phyloP scores from a whole-genome alignment of 129 eudicot genomes.

The Gnaphalium uliginosum region DNA sequence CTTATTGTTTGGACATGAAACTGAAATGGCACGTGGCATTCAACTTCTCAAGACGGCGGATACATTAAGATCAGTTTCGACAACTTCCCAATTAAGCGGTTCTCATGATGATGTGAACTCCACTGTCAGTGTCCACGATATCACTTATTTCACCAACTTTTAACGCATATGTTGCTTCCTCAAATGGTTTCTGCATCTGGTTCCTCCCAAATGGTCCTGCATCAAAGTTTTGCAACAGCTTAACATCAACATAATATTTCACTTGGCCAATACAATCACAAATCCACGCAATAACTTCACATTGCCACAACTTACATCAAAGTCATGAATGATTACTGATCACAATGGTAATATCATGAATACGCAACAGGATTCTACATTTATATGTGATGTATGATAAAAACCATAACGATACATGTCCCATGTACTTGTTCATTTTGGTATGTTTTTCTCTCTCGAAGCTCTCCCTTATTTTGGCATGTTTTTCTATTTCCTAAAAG shows the following conservation, averaged over 20 bases:
- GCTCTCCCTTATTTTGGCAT: not conserved
- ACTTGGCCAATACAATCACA: not conserved
- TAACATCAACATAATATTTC: not conserved
- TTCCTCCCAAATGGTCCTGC: slow-evolving; percentile 80
- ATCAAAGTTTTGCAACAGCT: not conserved
- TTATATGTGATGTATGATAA: too few relatives aligned
- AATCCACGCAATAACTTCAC: too few relatives aligned
- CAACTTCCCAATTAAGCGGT: slow-evolving; percentile 31
- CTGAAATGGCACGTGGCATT: slow-evolving; percentile 4
- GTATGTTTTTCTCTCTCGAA: not conserved
- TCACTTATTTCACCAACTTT: slow-evolving; percentile 73
- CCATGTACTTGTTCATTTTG: not conserved
- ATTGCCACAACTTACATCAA: too few relatives aligned
- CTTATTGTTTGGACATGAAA: slow-evolving; percentile 25
- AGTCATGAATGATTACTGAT: not conserved
- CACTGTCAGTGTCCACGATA: slow-evolving; percentile 78
- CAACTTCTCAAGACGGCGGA: not conserved
- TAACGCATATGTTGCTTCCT: slow-evolving; percentile 73
- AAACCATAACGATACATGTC: too few relatives aligned
- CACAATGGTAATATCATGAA: not conserved
- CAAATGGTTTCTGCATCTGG: slow-evolving; percentile 95
- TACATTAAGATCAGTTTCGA: not conserved
- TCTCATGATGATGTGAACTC: slow-evolving; percentile 75
- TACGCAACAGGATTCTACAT: not conserved
- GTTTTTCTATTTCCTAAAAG: not conserved